These are phyloP conservation scores for Malassezia dermatis DNA, from an alignment of 1,284 basidiomycete species.

Conservation along the genomic window DNA sequence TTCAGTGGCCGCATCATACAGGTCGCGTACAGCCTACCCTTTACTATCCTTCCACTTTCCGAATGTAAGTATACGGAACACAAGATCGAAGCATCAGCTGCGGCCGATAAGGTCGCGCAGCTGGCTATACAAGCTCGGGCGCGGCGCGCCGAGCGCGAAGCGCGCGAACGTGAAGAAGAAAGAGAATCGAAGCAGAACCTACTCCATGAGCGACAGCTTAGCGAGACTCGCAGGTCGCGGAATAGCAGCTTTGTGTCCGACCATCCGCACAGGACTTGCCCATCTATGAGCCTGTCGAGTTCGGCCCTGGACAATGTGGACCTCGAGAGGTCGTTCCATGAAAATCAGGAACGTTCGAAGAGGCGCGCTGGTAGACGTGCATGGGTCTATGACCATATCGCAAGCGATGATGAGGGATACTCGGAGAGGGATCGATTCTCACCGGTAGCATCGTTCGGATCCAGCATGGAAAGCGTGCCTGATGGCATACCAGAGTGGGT, in stretches of 20 bases:
- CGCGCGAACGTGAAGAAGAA: neutral
- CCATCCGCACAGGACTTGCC: neutral
- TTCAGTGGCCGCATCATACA: slow-evolving; percentile 46
- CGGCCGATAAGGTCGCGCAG: slow-evolving; percentile 36
- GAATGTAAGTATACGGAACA: slow-evolving; percentile 37
- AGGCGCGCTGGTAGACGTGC: slow-evolving; percentile 33
- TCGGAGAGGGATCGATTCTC: slow-evolving; percentile 41
- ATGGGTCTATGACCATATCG: slow-evolving; percentile 37
- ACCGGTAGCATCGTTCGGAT: slow-evolving; percentile 23
- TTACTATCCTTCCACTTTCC: slow-evolving; percentile 33
- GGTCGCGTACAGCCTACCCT: slow-evolving; percentile 44
- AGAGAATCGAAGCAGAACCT: neutral
- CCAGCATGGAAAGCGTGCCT: neutral
- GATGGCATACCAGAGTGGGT: neutral
- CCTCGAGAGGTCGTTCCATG: slow-evolving; percentile 31
- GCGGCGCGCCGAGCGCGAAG: slow-evolving; percentile 21
- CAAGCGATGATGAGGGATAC: slow-evolving; percentile 36
- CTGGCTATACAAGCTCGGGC: slow-evolving; percentile 39
- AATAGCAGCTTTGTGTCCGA: neutral
- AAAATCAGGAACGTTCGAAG: slow-evolving; percentile 38
- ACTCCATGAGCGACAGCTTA: slow-evolving; percentile 10
- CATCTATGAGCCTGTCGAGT: slow-evolving; percentile 22
- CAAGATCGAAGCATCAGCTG: slow-evolving; percentile 30
- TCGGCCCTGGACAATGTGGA: slow-evolving; percentile 27
- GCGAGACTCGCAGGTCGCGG: neutral